phyloP scores from a whole-genome alignment of 2,329 filamentous ascomycete species.

The Paramyrothecium roridum region DNA sequence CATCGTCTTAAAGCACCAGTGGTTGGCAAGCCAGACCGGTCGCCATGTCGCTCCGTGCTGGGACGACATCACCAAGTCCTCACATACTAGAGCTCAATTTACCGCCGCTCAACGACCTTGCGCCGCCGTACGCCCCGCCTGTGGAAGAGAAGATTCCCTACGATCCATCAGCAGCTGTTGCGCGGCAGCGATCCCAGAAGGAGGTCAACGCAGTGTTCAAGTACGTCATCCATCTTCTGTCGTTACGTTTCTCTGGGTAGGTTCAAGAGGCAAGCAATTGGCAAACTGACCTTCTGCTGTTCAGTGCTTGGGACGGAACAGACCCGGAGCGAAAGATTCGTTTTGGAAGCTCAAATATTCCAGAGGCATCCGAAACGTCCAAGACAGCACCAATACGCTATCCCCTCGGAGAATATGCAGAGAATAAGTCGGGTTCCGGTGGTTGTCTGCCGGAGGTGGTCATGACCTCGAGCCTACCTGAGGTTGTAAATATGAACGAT shows the following conservation, averaged over 20 bases:
- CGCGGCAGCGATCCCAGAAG: not conserved
- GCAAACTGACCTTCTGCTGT: too few species aligned
- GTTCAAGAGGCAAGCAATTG: too few species aligned
- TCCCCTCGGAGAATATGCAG: not conserved
- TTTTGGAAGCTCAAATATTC: not conserved
- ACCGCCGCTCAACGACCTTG: not conserved
- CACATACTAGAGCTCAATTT: not conserved
- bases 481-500: not conserved
- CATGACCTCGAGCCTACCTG: not conserved
- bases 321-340: not conserved
- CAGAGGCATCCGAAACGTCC: not conserved
- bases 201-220: not conserved
- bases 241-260: too few species aligned
- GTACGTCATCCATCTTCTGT: not conserved
- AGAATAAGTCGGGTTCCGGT: not conserved
- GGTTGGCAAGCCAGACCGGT: not conserved
- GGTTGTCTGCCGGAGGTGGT: not conserved
- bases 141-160: slow-evolving; percentile 1
- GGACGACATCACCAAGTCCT: not conserved
- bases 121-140: not conserved
- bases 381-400: not conserved
- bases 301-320: not conserved
- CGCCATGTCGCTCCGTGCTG: not conserved
- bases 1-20: too few species aligned
- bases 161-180: not conserved